phyloP scores from a whole-genome alignment of 2,329 filamentous ascomycete genomes.

The Dactylellina sp. region DNA sequence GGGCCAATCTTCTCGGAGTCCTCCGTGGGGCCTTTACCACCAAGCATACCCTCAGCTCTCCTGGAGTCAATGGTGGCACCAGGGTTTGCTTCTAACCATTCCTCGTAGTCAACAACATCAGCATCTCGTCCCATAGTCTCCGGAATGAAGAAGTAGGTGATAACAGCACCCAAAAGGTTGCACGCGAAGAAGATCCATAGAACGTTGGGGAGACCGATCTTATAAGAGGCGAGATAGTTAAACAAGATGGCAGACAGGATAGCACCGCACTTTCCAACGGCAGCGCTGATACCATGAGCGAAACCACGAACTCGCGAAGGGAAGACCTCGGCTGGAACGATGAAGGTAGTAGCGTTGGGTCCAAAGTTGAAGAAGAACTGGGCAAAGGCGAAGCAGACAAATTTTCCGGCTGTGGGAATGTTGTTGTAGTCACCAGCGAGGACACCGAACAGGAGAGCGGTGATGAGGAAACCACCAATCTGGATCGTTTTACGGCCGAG shows the following conservation, averaged over 20 bases:
- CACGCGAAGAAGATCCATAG: constrained; percentile 61
- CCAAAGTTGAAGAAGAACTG: constrained; percentile 61
- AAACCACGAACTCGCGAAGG: constrained; percentile 63
- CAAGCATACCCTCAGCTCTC: constrained; percentile 39
- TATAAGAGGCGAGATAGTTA: constrained; percentile 67
- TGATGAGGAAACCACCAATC: constrained; percentile 63
- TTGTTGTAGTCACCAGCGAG: constrained; percentile 47
- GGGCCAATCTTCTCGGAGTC: constrained; percentile 17
- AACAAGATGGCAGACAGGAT: constrained; percentile 68
- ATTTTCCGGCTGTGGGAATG: constrained; percentile 46
- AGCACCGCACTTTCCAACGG: constrained; percentile 63
- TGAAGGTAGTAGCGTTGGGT: constrained; percentile 63
- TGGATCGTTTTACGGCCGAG: constrained; percentile 78
- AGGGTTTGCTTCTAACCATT: constrained; percentile 55
- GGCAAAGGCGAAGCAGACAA: constrained; percentile 51
- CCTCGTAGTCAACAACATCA: constrained; percentile 59
- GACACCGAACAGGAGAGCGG: constrained; percentile 23
- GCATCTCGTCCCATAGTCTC: constrained; percentile 60
- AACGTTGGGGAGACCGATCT: constrained; percentile 58
- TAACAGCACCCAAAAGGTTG: constrained; percentile 58
- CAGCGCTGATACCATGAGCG: constrained; percentile 63
- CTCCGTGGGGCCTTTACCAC: constrained; percentile 14
- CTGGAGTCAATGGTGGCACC: constrained; percentile 13
- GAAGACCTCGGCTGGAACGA: constrained; percentile 63
- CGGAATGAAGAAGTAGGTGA: constrained; percentile 60